Conservation (phyloP, 208 protist species). For the Wallacemonas collosoma region DNA sequence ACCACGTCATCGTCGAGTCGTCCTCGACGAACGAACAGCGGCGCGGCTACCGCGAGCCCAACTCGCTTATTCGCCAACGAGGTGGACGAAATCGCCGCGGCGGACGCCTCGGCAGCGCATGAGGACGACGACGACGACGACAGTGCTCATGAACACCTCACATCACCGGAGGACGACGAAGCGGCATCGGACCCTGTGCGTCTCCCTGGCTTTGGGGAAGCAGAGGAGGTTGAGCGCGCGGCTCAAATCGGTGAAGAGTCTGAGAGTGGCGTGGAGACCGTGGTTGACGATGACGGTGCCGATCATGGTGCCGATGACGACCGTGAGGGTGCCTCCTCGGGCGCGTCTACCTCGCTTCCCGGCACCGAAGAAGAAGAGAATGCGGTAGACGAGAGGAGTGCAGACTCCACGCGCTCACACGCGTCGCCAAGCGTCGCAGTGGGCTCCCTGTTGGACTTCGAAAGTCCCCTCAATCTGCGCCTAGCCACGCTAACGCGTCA, state of each 20-base stretch:
- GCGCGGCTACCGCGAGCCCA: no score
- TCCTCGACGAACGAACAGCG: no score
- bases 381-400: not conserved
- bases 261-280: not conserved
- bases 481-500: constrained; percentile 84
- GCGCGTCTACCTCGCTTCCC: not conserved
- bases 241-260: constrained; percentile 34
- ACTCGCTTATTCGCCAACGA: not conserved
- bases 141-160: not conserved
- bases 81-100: constrained; percentile 18
- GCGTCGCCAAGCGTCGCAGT: constrained; percentile 23
- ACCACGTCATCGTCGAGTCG: not conserved
- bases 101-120: constrained; percentile 4
- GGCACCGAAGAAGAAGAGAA: constrained; percentile 9
- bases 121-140: not conserved
- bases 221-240: constrained; percentile 47
- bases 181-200: not conserved
- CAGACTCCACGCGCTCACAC: not conserved
- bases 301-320: not conserved
- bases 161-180: not conserved
- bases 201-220: constrained; percentile 21
- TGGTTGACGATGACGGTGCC: not conserved
- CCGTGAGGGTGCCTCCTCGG: not conserved
- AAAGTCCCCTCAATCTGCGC: constrained; percentile 86
- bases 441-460: constrained; percentile 67